Evolutionary conservation across 768 basidiomycete species (phyloP), one percentile per base, ranked within the genome.

Genomic region (Kwoniella botswanensis): DNA sequence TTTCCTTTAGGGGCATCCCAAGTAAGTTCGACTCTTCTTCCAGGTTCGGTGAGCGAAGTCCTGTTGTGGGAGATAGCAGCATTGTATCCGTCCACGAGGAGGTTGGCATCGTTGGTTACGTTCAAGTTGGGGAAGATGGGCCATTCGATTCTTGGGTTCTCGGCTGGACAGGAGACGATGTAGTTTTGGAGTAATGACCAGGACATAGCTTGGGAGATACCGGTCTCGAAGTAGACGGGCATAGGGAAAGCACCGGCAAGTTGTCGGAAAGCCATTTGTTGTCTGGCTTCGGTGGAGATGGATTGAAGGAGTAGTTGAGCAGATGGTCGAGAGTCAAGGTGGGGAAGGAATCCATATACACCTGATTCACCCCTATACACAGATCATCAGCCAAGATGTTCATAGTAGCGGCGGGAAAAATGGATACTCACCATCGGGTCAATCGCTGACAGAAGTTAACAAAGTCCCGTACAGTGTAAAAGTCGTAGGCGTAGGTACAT

Each of bases 201-300:
- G 0, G 86, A 86, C 88, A 88, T 89, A 9, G 86, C 83, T 76
- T 90, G 89, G 2, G 89, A 88, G 74, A 90, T 87, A 43, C 87
- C 87, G 21, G 80, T 78, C 70, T 86, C 85, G 77, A 89, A 89
- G 84, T 84, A 88, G 59, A 84, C 79, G 52, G 88, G 87, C 87
- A 89, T 88, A 0, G 89, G 88, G n/a, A 87, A 76, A 22, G 80
- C 80, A 0, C 88, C 89, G 63, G 88, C 85, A 58, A 89, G 86
- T 81, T 90, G 89, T 4, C 90, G 79, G 85, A 90, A 89, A 57
- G 87, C 85, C 86, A 89, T 87, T 83, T 90, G 88, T 82, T 91
- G 90, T 10, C 90, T 84, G 21, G 87, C 87, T 82, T 90, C 89
- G 13, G 87, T 89, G 0, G 88, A 85, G 74, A 91, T 89, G 7